Evolutionary conservation across 768 basidiomycete genomes (phyloP), one percentile per base, ranked within the genome.

Genomic region (Mrakia hoshinonis): DNA sequence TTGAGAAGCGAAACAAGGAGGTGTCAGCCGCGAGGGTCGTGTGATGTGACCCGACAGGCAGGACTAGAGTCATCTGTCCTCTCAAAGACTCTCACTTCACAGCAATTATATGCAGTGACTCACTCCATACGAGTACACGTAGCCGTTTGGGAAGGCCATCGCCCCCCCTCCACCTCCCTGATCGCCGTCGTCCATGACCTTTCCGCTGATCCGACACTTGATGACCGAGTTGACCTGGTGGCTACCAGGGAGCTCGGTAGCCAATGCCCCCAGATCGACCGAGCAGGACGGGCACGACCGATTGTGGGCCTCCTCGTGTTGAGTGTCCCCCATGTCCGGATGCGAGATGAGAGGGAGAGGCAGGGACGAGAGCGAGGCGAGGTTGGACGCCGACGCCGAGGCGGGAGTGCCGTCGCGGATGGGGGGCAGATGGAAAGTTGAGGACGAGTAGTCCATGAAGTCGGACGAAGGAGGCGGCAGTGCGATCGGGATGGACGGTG

Each of bases 211-310:
- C 66, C 87, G 81, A 77, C 96, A 98, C 20, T 98, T 94, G 68
- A 99, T 91, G 0, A 91, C 95, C 26, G 92, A 95, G 77, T 95
- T 97, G 49, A 89, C 87, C 78, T 98, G 93, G 81, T 98, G 94
- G 75, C 90, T 91, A 77, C 85, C 87, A 1, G 96, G 94, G 0
- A 97, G 92, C 74, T 92, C 90, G 69, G 84, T 82, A 15, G 90
- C 91, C 10, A 99, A 85, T 11, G 94, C 82, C 29, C 87, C 86
- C 49, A 85, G 83, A 22, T 81, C 81, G 0, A 24, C 7, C 68
- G 91, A 90, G 79, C 96, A 99, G 4, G 91, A 88, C 0, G 96
- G 96, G 79, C 96, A 99, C 76, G 95, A 78, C 22, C 76, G 72
- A 38, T 52, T 74, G 70, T 43, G 76, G 73, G 26, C 76, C 58